Percentiles rank a stretch among this genome's conserved stretches.
Evolutionary conservation across 1,139 yeast species (phyloP).

Genomic region (Candida glucosophila): DNA sequence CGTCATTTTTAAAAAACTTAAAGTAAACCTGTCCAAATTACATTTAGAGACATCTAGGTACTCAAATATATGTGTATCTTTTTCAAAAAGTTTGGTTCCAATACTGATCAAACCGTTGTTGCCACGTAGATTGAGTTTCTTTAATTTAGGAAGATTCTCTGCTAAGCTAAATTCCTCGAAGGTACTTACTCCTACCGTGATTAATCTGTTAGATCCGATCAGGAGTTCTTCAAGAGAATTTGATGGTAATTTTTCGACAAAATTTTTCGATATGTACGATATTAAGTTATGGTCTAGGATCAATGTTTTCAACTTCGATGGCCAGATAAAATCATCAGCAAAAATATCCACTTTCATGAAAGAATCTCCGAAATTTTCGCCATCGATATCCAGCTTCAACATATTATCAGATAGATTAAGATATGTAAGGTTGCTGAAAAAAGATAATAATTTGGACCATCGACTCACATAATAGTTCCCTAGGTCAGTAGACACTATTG

Average conservation of each 20-base stretch:
- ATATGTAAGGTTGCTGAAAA: conserved; percentile 14
- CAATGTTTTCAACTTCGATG: conserved; percentile 16
- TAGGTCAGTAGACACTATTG: conserved; percentile 27
- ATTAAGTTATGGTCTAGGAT: conserved; percentile 20
- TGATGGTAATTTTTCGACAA: conserved; percentile 20
- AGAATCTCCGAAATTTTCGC: conserved; percentile 2
- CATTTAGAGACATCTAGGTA: too few species aligned
- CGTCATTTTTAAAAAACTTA: conserved; percentile 3
- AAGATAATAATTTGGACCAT: conserved; percentile 25
- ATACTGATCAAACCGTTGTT: conserved; percentile 6
- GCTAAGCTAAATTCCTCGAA: conserved; percentile 5
- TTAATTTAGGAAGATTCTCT: conserved; percentile 7
- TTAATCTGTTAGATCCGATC: conserved; percentile 11
- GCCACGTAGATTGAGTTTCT: conserved; percentile 5
- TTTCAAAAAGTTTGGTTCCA: conserved; percentile 6
- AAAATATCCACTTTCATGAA: conserved; percentile 15
- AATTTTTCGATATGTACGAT: conserved; percentile 11
- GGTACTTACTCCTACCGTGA: conserved; percentile 7
- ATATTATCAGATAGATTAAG: conserved; percentile 23
- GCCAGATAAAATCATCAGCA: conserved; percentile 19
- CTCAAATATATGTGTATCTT: too few species aligned
- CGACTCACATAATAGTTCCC: conserved; percentile 24
- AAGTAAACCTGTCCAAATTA: conserved; percentile 6
- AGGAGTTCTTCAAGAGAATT: conserved; percentile 14
- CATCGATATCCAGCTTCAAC: conserved; percentile 12